These are phyloP conservation scores for Fusarium nanum DNA, from an alignment of 2,329 filamentous ascomycete genomes.

Conservation along the genomic window DNA sequence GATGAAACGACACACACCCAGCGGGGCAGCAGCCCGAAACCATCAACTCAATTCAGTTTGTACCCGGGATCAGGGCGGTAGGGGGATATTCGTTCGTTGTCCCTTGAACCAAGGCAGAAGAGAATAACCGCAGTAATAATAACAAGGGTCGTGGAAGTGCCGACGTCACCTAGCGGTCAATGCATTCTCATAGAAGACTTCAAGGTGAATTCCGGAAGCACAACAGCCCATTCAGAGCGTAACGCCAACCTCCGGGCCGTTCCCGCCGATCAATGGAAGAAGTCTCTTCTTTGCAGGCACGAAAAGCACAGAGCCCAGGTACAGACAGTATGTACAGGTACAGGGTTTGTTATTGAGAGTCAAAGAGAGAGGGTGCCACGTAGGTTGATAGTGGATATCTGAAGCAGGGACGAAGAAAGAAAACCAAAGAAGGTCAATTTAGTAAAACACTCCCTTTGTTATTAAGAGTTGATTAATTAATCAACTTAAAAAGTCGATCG, in stretches of 20 bases:
- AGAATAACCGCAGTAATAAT: neutral
- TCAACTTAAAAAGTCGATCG: conserved; percentile 5
- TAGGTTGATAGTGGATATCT: conserved; percentile 6
- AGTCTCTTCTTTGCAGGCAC: conserved; percentile 23
- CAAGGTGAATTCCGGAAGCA: conserved; percentile 19
- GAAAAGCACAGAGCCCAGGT: neutral
- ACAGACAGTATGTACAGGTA: neutral
- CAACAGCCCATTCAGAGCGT: conserved; percentile 1
- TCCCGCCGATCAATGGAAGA: conserved; percentile 30
- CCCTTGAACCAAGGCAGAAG: conserved; percentile 13
- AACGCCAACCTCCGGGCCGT: conserved; percentile 31
- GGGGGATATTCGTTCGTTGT: neutral
- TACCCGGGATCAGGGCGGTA: conserved; percentile 4
- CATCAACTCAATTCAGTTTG: neutral
- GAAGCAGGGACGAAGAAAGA: conserved; percentile 9
- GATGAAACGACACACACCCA: conserved; percentile 3
- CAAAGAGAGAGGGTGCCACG: conserved; percentile 21
- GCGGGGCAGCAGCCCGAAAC: conserved; percentile 28
- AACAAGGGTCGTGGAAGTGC: conserved; percentile 2
- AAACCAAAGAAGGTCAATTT: neutral
- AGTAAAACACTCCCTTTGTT: neutral
- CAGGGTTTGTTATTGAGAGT: conserved; percentile 14
- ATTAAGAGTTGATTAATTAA: neutral
- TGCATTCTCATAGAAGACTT: neutral
- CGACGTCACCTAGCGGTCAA: conserved; percentile 32